phyloP scores from a whole-genome alignment of 2,329 filamentous ascomycete species.

The Talaromyces sp. region DNA sequence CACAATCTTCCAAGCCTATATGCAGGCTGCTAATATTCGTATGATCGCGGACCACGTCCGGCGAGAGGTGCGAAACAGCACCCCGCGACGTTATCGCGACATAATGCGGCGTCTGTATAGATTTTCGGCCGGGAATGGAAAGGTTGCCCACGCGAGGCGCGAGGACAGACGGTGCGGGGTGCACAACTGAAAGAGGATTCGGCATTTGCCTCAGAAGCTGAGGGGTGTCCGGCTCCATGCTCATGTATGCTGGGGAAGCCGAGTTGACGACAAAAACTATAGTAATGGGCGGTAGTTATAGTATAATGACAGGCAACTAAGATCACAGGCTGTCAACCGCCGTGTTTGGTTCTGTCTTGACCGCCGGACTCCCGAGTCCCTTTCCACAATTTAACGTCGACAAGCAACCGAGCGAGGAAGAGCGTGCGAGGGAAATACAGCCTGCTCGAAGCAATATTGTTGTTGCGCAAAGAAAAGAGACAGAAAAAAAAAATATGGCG shows the following conservation, averaged over 20 bases:
- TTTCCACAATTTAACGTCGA: not conserved
- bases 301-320: conserved; percentile 3
- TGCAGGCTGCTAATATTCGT: conserved; percentile 67
- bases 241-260: not conserved
- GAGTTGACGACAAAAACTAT: not conserved
- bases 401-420: not conserved
- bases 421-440: not conserved
- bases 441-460: not conserved
- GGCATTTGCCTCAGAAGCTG: conserved; percentile 30
- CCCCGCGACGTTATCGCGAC: conserved; percentile 77
- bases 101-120: conserved; percentile 79
- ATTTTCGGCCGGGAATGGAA: conserved; percentile 55
- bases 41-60: conserved; percentile 68
- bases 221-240: conserved; percentile 25
- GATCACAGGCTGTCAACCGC: not conserved
- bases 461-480: not conserved
- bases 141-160: conserved; percentile 64
- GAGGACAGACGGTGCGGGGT: conserved; percentile 28
- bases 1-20: conserved; percentile 89
- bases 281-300: not conserved
- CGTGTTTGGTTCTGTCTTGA: conserved; percentile 2
- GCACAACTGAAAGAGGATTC: conserved; percentile 28
- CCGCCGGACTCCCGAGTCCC: conserved; percentile 3
- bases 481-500: conserved; percentile 1
- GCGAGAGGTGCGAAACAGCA: conserved; percentile 78